Conservation (phyloP, 1,139 yeast species). For the Trichomonascaceae sp. region DNA sequence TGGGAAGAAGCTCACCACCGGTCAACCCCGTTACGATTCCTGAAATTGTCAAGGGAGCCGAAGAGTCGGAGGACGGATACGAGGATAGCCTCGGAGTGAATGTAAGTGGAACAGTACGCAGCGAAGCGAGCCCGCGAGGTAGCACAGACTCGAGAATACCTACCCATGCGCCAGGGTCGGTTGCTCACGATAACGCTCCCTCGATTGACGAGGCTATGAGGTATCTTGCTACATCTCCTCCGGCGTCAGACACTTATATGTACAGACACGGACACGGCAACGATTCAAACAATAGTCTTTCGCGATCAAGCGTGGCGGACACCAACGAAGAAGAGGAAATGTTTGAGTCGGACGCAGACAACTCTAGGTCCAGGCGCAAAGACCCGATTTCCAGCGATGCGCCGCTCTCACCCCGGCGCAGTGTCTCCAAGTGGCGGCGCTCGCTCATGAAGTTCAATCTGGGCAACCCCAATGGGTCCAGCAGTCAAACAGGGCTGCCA, state of each 20-base stretch:
- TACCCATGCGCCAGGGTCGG: too few species aligned
- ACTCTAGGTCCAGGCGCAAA: too few species aligned
- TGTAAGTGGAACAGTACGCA: background rate
- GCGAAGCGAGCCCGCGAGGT: background rate
- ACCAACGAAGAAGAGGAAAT: too few species aligned
- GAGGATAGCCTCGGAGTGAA: background rate
- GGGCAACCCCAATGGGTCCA: slow-evolving; percentile 4
- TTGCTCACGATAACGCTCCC: too few species aligned
- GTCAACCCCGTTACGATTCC: background rate
- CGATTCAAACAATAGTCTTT: slow-evolving; percentile 14
- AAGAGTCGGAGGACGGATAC: background rate
- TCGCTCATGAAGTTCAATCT: slow-evolving; percentile 16
- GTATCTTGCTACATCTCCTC: slow-evolving; percentile 1
- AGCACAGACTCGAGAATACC: background rate
- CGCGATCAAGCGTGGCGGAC: too few species aligned
- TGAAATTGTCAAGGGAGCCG: background rate
- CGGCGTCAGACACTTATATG: slow-evolving; percentile 5
- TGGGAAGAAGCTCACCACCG: slow-evolving; percentile 1
- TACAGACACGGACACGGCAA: slow-evolving; percentile 10
- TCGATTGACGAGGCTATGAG: background rate
- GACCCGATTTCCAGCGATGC: too few species aligned
- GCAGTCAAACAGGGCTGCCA: slow-evolving; percentile 2
- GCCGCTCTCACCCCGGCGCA: slow-evolving; percentile 9
- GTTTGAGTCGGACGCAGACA: too few species aligned
- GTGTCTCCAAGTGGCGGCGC: slow-evolving; percentile 20